phyloP scores from a whole-genome alignment of 2,329 filamentous ascomycete genomes.

The Chrysoporthe puriensis region DNA sequence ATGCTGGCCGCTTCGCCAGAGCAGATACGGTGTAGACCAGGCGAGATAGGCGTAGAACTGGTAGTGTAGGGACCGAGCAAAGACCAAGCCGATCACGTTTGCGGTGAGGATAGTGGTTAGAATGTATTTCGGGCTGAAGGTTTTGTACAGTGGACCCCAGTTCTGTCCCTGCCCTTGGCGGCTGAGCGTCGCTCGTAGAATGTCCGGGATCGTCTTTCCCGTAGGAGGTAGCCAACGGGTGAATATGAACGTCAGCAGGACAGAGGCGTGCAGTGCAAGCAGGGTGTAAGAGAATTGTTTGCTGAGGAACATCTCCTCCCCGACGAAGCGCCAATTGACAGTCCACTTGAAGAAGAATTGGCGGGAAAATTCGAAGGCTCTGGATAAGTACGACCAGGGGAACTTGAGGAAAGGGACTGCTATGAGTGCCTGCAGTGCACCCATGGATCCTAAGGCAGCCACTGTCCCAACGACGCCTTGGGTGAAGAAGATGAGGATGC shows the following conservation, averaged over 20 bases:
- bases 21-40: slow-evolving; percentile 84
- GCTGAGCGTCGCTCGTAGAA: slow-evolving; percentile 51
- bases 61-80: slow-evolving; percentile 88
- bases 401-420: slow-evolving; percentile 72
- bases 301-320: slow-evolving; percentile 77
- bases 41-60: slow-evolving; percentile 93
- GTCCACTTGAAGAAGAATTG: slow-evolving; percentile 98
- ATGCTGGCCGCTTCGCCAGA: slow-evolving; percentile 77
- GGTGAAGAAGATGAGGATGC: slow-evolving; percentile 73
- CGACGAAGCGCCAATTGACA: slow-evolving; percentile 97
- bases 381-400: slow-evolving; percentile 71
- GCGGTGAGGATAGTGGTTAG: slow-evolving; percentile 77
- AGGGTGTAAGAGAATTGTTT: slow-evolving; percentile 69
- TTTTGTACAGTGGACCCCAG: slow-evolving; percentile 24
- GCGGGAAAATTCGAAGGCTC: slow-evolving; percentile 88
- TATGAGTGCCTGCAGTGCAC: slow-evolving; percentile 62
- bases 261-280: slow-evolving; percentile 64
- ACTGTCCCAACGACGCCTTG: slow-evolving; percentile 75
- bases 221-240: slow-evolving; percentile 75
- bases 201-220: slow-evolving; percentile 57
- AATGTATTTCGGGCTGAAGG: slow-evolving; percentile 66
- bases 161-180: slow-evolving; percentile 42
- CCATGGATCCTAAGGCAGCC: slow-evolving; percentile 21
- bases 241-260: slow-evolving; percentile 69
- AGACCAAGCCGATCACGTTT: slow-evolving; percentile 79